A percentile compares a stretch with the other conserved stretches of the same genome.
Evolutionary conservation across 1,139 yeast genomes (phyloP).

Genomic region (Suhomyces wounanorum): DNA sequence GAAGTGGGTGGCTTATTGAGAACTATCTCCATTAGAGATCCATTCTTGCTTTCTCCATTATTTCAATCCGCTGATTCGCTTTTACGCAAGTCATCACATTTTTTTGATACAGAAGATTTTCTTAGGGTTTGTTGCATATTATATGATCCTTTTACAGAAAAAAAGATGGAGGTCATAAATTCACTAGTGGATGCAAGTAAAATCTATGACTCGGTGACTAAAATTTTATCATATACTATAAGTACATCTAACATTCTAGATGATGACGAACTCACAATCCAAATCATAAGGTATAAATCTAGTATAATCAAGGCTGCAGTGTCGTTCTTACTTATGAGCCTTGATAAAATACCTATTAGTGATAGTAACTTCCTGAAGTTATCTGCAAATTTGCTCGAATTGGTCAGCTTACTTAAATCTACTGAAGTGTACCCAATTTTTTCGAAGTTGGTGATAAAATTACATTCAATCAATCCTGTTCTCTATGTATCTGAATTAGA

Average conservation of each 20-base stretch:
- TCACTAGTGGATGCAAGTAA: constrained; percentile 29
- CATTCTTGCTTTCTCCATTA: constrained; percentile 33
- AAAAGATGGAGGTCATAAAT: constrained; percentile 25
- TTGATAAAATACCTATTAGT: constrained; percentile 36
- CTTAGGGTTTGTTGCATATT: constrained; percentile 37
- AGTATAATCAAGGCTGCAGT: constrained; percentile 33
- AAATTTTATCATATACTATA: constrained; percentile 32
- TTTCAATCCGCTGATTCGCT: constrained; percentile 30
- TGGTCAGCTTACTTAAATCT: constrained; percentile 36
- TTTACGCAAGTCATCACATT: constrained; percentile 25
- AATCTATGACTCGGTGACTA: constrained; percentile 31
- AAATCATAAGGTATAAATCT: constrained; percentile 36
- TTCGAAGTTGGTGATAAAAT: constrained; percentile 28
- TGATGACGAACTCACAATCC: constrained; percentile 38
- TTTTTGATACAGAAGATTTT: constrained; percentile 38
- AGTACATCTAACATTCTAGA: constrained; percentile 36
- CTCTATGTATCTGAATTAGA: constrained; percentile 32
- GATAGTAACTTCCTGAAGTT: constrained; percentile 36
- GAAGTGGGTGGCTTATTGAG: constrained; percentile 26
- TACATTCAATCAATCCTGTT: constrained; percentile 33
- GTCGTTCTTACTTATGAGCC: constrained; percentile 28
- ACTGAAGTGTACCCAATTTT: constrained; percentile 31
- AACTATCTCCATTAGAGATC: constrained; percentile 33
- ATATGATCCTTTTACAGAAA: constrained; percentile 26
- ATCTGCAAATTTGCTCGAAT: constrained; percentile 31